Base-by-base conservation (phyloP, 2,329 filamentous ascomycete species). In the Exophiala mesophila region DNA sequence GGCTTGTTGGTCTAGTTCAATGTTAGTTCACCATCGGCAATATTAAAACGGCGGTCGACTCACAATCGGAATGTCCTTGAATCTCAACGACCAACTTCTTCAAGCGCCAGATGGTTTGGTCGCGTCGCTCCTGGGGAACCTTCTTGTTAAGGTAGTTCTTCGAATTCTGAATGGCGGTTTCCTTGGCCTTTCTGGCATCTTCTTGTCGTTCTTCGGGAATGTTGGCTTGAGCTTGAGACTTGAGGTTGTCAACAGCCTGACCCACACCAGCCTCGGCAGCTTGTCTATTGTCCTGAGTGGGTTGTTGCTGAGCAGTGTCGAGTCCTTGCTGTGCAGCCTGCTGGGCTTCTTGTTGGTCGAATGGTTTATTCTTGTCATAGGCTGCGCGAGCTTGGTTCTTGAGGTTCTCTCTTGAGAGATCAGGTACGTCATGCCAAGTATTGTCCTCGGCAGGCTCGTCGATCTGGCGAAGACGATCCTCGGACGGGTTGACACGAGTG, bases 71-170 rank as follows among this genome's bases (percentile, higher is more conserved):
- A 60, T 97, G 92, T 43, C 90, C 86, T 69, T 98, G 92, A 57
- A 94, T 88, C 67, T 98, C 92, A 33, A 96, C 81, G 28, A 98
- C 71, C 85, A 97, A 94, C 79, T 97, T 97, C 80, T 90, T 98
- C 54, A 98, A 69, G 26, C 92, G 85, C 77, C 82, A 95, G 57
- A 96, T 82, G 42, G 82, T 83, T 72, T 95, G 88, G 5, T 97
- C 88, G 47, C 89, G 88, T 47, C 92, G 88, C 64, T 97, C 89
- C 66, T 90, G 71, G 1, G 92, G 89, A 67, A 98, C 76, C 74
- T 97, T 98, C 58, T 82, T 77, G 55, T 79, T 75, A 41, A 96
- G 70, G 63, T 97, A 97, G 55, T 85, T 78, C 60, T 76, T 80
- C 18, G 83, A 73, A 44, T 73, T 58, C 44, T 70, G 67, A 36